phyloP scores from a whole-genome alignment of 805 yeast species.

The Cyberlindnera mrakii region DNA sequence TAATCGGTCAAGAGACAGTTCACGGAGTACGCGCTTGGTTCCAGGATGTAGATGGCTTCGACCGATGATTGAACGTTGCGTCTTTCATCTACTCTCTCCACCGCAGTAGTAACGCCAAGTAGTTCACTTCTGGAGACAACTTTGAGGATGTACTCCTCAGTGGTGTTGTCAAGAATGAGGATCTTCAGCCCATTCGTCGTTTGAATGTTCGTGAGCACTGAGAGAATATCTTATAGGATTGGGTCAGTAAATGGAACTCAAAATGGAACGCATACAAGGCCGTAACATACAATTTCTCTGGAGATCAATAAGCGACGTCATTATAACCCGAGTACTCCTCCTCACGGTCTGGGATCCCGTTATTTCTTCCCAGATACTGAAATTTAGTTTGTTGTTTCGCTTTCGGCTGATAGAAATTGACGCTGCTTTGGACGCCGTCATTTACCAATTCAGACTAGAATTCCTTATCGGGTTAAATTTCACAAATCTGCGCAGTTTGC shows the following conservation, averaged over 20 bases:
- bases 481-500: too few species aligned
- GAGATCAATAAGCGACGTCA: conserved; percentile 34
- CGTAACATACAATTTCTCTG: conserved; percentile 27
- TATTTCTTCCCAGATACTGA: too few species aligned
- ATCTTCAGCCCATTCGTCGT: conserved; percentile 41
- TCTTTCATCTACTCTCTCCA: conserved; percentile 56
- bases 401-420: too few species aligned
- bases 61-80: conserved; percentile 58
- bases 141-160: conserved; percentile 40
- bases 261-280: neutral
- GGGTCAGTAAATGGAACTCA: conserved; percentile 1
- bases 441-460: too few species aligned
- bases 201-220: conserved; percentile 33
- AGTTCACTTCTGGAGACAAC: conserved; percentile 45
- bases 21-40: conserved; percentile 60
- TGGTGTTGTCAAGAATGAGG: conserved; percentile 51
- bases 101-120: conserved; percentile 51
- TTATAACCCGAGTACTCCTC: conserved; percentile 6
- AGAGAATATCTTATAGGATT: conserved; percentile 25
- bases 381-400: too few species aligned
- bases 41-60: conserved; percentile 76
- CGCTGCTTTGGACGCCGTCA: too few species aligned
- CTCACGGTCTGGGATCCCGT: too few species aligned
- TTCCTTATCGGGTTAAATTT: too few species aligned
- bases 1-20: conserved; percentile 79